Percentiles rank a stretch among this genome's conserved stretches.
phyloP scores from a whole-genome alignment of 2,329 filamentous ascomycete genomes.

The Penicillium capsulatum region DNA sequence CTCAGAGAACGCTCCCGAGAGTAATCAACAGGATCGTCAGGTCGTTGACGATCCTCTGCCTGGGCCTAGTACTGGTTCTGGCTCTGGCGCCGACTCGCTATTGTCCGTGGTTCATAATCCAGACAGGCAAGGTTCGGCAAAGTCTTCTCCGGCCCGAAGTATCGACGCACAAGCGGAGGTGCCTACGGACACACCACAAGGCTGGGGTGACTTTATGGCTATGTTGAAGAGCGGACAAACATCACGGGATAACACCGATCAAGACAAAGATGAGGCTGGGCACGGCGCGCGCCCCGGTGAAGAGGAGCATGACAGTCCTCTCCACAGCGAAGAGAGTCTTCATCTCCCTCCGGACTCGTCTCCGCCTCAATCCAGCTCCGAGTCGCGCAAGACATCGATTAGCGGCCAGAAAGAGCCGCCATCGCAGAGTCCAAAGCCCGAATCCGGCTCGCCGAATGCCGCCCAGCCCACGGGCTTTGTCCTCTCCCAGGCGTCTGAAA shows the following conservation, averaged over 20 bases:
- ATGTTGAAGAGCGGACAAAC: constrained; percentile 1
- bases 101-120: constrained; percentile 10
- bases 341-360: constrained; percentile 9
- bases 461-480: constrained; percentile 7
- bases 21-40: constrained; percentile 15
- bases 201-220: constrained; percentile 1
- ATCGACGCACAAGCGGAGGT: constrained; percentile 1
- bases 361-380: constrained; percentile 7
- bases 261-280: constrained; percentile 8
- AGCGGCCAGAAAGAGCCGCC: constrained; percentile 12
- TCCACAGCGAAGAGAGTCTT: constrained; percentile 15
- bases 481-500: constrained; percentile 13
- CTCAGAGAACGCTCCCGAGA: constrained; percentile 6
- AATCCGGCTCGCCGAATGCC: background rate
- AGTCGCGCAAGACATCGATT: constrained; percentile 5
- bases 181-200: background rate
- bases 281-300: constrained; percentile 1
- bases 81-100: constrained; percentile 15
- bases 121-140: constrained; percentile 8
- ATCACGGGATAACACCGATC: constrained; percentile 5
- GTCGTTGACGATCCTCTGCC: constrained; percentile 11
- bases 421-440: constrained; percentile 4
- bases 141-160: constrained; percentile 5
- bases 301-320: constrained; percentile 11
- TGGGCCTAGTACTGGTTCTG: constrained; percentile 7